These are phyloP conservation scores for Rhododendron ferrugineum DNA, from an alignment of 148 eudicot species.

Conservation along the genomic window DNA sequence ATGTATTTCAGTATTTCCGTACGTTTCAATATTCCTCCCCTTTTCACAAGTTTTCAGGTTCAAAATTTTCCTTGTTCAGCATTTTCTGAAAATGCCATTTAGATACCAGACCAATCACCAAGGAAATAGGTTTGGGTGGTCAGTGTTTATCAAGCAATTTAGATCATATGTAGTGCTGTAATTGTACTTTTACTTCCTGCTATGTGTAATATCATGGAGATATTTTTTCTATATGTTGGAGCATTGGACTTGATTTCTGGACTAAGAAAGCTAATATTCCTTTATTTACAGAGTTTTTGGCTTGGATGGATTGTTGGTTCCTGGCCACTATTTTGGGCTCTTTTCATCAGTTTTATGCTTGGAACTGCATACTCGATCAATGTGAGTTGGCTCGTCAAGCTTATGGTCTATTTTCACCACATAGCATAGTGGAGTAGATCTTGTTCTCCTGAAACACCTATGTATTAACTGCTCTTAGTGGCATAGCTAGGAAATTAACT, in stretches of 20 bases:
- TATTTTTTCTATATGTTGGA: neutral
- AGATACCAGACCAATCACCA: neutral
- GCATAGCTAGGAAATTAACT: no score
- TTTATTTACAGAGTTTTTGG: slow-evolving; percentile 69
- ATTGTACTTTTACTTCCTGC: neutral
- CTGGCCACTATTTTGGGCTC: slow-evolving; percentile 93
- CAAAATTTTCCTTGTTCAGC: neutral
- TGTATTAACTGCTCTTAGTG: neutral
- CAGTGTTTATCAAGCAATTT: neutral
- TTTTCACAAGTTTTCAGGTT: neutral
- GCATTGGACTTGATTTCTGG: neutral
- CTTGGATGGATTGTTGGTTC: slow-evolving; percentile 75
- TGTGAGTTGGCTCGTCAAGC: slow-evolving; percentile 42
- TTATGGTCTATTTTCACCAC: neutral
- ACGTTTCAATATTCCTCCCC: neutral
- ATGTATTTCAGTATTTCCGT: neutral
- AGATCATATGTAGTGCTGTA: neutral
- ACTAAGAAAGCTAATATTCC: neutral
- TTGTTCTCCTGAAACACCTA: neutral
- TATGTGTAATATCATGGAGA: neutral
- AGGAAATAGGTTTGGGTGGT: slow-evolving; percentile 3
- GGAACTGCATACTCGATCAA: slow-evolving; percentile 95
- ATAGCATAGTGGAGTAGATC: neutral
- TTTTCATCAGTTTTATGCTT: slow-evolving; percentile 76
- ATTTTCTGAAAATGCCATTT: neutral